Evolutionary conservation across 2,329 filamentous ascomycete genomes (phyloP), one percentile per base, ranked within the genome.

Genomic region (Pseudogymnoascus sp.): DNA sequence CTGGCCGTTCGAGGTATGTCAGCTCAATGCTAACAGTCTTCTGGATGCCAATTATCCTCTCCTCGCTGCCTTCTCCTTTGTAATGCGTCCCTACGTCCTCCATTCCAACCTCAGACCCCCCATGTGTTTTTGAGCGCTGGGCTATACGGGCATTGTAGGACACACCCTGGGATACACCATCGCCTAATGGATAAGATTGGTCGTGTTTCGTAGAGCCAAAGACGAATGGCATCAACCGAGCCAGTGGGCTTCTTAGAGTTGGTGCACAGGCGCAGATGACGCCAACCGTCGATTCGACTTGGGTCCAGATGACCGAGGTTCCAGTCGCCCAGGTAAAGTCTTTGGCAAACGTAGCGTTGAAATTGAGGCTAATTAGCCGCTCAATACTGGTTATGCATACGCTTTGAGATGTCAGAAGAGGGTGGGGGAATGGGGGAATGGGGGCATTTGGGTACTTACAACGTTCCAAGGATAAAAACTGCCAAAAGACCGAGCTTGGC

Each of bases 191-290:
- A 60, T 60, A 60, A 38, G 59, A 60, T 16, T 60, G 9, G 35
- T 43, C 18, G 21, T 25, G 59, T n/a, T 60, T 43, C 18, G 59
- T 38, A 11, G 59, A 23, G 12, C 59, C 43, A 28, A 49, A 49
- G 43, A 49, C 9, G 43, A 16, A 49, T 6, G 64, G 63, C 9
- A 64, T 40, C 8, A 66, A 16, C 25, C 38, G 55, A 8, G 11
- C 49, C 9, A 64, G 35, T 7, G 63, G 61, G 11, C 63, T 61
- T 58, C 63, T 65, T 37, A 66, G 60, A 5, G 62, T 63, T 9
- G 65, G 65, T 12, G 64, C 59, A 12, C 62, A 66, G 23, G 61
- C 61, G 21, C 65, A 66, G n/a, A 66, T 65, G 2, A 66, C 61
- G 5, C 59, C 65, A 12, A 65, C 64, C 28, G 59, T 62, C 12